Base-by-base conservation (phyloP, 441 rosid genomes). In the Pelargonium myrrhifolium region DNA sequence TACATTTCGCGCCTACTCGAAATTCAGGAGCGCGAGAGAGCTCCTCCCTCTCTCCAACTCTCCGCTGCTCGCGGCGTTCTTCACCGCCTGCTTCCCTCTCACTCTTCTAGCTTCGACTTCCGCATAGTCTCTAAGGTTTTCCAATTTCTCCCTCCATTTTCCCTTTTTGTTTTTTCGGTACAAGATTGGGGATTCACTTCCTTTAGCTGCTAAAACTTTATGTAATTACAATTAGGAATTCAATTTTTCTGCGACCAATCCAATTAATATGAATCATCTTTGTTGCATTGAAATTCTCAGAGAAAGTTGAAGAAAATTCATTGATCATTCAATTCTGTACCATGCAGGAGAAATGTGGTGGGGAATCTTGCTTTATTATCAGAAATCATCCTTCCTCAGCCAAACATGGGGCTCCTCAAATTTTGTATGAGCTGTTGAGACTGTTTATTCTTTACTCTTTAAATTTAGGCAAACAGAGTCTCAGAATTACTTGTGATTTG, bases 1-100 rank as follows among this genome's bases (percentile, higher is more conserved):
- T 82, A 84, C 81, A 74, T 88, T 24, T 83, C 89, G 9, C 69
- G 73, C 24, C 76, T 88, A 21, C 87, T 88, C 63, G 82, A 85
- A n/a, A 77, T 83, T 56, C 94, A 88, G 79, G 88, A 83, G 15
- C 75, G 76, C 47, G 89, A 86, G 79, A 78, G 89, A 24, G 85
- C 91, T 74, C 75, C 87, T 72, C 80, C 88, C 22, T 62, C 83
- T 1, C 82, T 83, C 69, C 94, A 88, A 72, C 47, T 86, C 28
- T 81, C 83, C 9, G 88, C 94, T 0, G 86, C 88, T 26, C 74
- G 76, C 14, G 82, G 77, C 15, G 87, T 72, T 55, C 91, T 88
- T 45, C 79, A 61, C 39, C 79, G 94, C 56, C 71, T 88, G 64
- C 84, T 86, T 65, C 94, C 94, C 61, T 82, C 85, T 72, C 88